Conservation (phyloP, 441 rosid species). For the Geranium incanum region DNA sequence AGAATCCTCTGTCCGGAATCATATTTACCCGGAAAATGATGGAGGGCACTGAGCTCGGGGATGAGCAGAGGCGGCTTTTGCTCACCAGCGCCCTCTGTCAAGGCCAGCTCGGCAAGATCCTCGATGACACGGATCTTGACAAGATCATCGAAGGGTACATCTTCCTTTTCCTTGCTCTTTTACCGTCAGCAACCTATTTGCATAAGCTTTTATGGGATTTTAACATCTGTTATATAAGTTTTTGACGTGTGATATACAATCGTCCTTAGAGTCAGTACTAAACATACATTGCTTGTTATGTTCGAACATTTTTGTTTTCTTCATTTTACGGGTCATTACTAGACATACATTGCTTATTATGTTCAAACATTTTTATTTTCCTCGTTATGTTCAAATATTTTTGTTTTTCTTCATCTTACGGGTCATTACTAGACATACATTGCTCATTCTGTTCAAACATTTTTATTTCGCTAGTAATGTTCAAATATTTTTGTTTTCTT, state of each 20-base stretch:
- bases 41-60: constrained; percentile 40
- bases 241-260: not conserved
- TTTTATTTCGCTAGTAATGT: too few species aligned
- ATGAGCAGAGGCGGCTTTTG: constrained; percentile 53
- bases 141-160: constrained; percentile 68
- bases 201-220: not conserved
- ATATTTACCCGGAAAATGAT: constrained; percentile 43
- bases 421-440: too few species aligned
- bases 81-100: constrained; percentile 44
- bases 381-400: too few species aligned
- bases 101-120: constrained; percentile 58
- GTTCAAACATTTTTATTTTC: too few species aligned
- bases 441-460: too few species aligned
- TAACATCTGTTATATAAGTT: not conserved
- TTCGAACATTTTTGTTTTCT: too few species aligned
- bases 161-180: not conserved
- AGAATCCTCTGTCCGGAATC: constrained; percentile 51
- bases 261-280: too few species aligned
- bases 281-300: too few species aligned
- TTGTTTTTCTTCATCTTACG: too few species aligned
- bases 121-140: constrained; percentile 53
- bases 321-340: too few species aligned
- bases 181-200: not conserved
- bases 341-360: too few species aligned
- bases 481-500: too few species aligned